Evolutionary conservation across 176 grass and related monocot genomes (phyloP).

Genomic region (Metroxylon sagu): DNA sequence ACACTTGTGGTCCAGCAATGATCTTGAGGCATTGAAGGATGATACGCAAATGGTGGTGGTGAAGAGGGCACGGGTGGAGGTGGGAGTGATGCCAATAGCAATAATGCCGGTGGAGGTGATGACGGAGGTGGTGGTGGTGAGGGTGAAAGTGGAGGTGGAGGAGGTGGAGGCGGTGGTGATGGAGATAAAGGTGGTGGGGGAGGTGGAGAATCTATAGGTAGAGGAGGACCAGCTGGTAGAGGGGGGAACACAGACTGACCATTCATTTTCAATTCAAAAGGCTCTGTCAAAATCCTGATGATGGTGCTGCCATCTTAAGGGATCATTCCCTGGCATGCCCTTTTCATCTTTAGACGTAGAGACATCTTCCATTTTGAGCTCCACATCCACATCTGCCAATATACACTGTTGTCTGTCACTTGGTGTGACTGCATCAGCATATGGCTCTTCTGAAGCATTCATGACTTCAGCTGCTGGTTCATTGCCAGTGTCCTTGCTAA

Average conservation of each 20-base stretch:
- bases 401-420: slow-evolving; percentile 16
- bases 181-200: slow-evolving; percentile 45
- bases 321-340: slow-evolving; percentile 24
- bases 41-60: slow-evolving; percentile 45
- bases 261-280: slow-evolving; percentile 23
- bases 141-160: slow-evolving; percentile 24
- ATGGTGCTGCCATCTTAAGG: slow-evolving; percentile 1
- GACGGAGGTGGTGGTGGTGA: slow-evolving; percentile 49
- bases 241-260: slow-evolving; percentile 40
- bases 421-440: slow-evolving; percentile 24
- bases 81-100: slow-evolving; percentile 36
- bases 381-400: slow-evolving; percentile 26
- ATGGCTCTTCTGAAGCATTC: slow-evolving; percentile 29
- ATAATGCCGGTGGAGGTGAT: slow-evolving; percentile 47
- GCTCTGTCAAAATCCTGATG: slow-evolving; percentile 5
- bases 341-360: slow-evolving; percentile 28
- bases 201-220: not conserved
- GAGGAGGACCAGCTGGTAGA: slow-evolving; percentile 50
- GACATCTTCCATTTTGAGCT: slow-evolving; percentile 46
- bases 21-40: slow-evolving; percentile 33
- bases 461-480: slow-evolving; percentile 26
- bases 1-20: slow-evolving; percentile 57
- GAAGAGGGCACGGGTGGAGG: slow-evolving; percentile 28
- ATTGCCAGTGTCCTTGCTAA: slow-evolving; percentile 27
- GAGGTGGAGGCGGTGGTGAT: slow-evolving; percentile 57